Conservation (phyloP, 371 early-diverging fungal species). For the Syncephalastrum sp. region DNA sequence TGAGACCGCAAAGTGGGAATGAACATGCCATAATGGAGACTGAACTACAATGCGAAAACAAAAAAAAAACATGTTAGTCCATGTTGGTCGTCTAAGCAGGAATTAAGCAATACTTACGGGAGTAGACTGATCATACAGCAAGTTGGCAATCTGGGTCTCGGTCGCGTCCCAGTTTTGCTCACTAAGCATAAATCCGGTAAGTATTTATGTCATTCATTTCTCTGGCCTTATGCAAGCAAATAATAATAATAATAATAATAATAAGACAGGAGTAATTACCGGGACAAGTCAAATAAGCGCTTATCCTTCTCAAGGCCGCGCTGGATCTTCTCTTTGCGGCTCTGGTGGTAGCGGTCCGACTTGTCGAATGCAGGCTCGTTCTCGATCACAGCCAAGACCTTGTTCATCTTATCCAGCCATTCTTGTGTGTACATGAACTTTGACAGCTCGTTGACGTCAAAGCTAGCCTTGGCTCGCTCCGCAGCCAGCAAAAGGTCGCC, state of each 20-base stretch:
- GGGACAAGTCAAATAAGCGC: constrained; percentile 48
- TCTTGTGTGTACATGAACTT: constrained; percentile 55
- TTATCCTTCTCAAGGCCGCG: constrained; percentile 53
- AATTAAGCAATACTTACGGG: constrained; percentile 28
- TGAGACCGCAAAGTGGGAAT: constrained; percentile 76
- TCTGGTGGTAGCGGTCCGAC: constrained; percentile 50
- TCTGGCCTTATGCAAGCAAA: neutral
- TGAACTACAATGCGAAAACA: constrained; percentile 22
- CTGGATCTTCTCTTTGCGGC: constrained; percentile 51
- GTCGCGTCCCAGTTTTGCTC: constrained; percentile 48
- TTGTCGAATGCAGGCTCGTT: constrained; percentile 64
- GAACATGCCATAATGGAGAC: constrained; percentile 69
- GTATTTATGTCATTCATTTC: neutral
- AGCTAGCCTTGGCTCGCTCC: constrained; percentile 58
- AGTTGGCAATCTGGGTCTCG: constrained; percentile 40
- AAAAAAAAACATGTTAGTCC: constrained; percentile 1
- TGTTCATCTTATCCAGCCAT: constrained; percentile 49
- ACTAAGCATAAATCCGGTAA: constrained; percentile 15
- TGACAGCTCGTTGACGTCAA: constrained; percentile 52
- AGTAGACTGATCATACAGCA: constrained; percentile 45
- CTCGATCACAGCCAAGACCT: constrained; percentile 50
- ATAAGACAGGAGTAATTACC: constrained; percentile 19
- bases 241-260: no score
- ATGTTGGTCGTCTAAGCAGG: constrained; percentile 1
- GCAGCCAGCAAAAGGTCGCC: constrained; percentile 58